Evolutionary conservation across 805 yeast species (phyloP), one percentile per base, ranked within the genome.

Genomic region (Saccharomycopsis javanensis): DNA sequence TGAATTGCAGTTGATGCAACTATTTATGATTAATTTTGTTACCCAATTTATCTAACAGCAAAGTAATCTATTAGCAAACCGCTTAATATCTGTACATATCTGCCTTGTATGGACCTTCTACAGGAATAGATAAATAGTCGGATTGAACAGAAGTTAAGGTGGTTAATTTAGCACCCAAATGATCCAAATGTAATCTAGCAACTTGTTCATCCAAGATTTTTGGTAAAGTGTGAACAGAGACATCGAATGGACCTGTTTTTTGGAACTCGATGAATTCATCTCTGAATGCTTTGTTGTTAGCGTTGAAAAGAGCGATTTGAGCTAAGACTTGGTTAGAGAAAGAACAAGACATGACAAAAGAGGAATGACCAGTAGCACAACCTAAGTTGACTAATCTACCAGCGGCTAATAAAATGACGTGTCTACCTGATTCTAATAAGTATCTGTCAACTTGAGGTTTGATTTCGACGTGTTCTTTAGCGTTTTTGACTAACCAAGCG

Each of bases 241-340:
- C 76, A 64, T 79, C 82, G 78, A 90, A 94, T 69, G 91, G 86
- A 72, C 95, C 96, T 66, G 94, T 81, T 80, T 87, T 88, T 73
- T 88, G 80, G 75, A 94, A 92, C 81, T 92, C 98, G 63, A 88
- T 85, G 77, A 75, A 85, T 73, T 84, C 74, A 64, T 79, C 68
- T 77, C 87, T 86, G 88, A 94, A 92, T 63, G 71, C 82, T 61
- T 73, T 77, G 78, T 92, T 90, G 63, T 85, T 70, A 69, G 95
- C 83, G 76, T 90, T 92, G 95, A 80, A 92, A 73, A 91, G 79
- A 69, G 97, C 98, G 71, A 91, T 92, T 81, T 92, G 99, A 68
- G 99, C 99, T 73, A 92, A 82, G 64, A 92, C 98, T 81, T 92
- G 99, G 88, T 92, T 92, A 69, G 97, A 88, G 96, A 92, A 92